Evolutionary conservation across 1,284 basidiomycete genomes (phyloP).

Genomic region (Boletus smithii): DNA sequence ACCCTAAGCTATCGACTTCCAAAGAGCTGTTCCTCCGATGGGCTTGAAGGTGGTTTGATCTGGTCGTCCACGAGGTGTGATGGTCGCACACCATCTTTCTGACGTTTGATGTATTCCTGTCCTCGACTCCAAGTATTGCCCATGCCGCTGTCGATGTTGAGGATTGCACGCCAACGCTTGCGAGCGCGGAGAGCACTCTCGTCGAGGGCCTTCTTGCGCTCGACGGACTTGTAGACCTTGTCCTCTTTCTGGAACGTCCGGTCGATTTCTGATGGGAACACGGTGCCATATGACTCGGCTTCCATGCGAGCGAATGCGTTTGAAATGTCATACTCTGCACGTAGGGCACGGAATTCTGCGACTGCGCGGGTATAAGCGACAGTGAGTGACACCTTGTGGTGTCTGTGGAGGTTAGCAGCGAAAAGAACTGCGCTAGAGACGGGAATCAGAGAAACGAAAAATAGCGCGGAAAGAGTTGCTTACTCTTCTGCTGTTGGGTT

Average conservation of each 20-base stretch:
- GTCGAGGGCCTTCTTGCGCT: conserved; percentile 52
- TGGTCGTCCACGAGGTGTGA: conserved; percentile 42
- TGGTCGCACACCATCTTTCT: conserved; percentile 66
- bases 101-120: conserved; percentile 64
- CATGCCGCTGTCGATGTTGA: conserved; percentile 44
- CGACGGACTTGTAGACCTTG: conserved; percentile 56
- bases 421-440: conserved; percentile 73
- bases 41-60: conserved; percentile 5
- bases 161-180: conserved; percentile 73
- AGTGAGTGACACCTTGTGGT: conserved; percentile 66
- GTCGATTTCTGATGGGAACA: conserved; percentile 63
- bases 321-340: conserved; percentile 81
- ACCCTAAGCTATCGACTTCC: conserved; percentile 17
- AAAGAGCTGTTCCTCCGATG: conserved; percentile 22
- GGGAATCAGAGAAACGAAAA: conserved; percentile 7
- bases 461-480: conserved; percentile 34
- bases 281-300: conserved; percentile 76
- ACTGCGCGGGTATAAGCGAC: conserved; percentile 80
- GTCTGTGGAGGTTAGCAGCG: conserved; percentile 71
- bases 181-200: conserved; percentile 59
- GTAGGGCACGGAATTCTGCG: conserved; percentile 83
- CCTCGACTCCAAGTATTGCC: conserved; percentile 61
- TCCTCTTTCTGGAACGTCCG: conserved; percentile 62
- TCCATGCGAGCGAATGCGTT: conserved; percentile 76
- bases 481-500: conserved; percentile 92